phyloP scores from a whole-genome alignment of 2,329 filamentous ascomycete species.

The Aplosporella prunicola region DNA sequence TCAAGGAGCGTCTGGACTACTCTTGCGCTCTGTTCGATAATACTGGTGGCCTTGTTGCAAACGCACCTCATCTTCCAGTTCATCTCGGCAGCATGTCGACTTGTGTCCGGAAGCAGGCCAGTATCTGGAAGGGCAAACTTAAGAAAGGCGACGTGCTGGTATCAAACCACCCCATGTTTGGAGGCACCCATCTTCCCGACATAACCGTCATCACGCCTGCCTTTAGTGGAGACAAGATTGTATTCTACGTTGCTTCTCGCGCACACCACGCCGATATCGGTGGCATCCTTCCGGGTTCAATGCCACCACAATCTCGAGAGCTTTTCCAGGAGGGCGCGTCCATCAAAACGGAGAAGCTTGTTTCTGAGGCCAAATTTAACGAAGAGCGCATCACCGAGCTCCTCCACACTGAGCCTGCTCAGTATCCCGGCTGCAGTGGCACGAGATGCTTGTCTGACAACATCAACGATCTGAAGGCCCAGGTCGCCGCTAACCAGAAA shows the following conservation, averaged over 20 bases:
- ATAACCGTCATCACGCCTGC: conserved; percentile 75
- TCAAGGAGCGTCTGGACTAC: conserved; percentile 75
- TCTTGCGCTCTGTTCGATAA: conserved; percentile 74
- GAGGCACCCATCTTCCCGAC: conserved; percentile 74
- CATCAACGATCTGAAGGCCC: conserved; percentile 76
- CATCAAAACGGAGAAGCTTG: conserved; percentile 55
- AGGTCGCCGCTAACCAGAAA: conserved; percentile 79
- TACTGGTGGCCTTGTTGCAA: conserved; percentile 66
- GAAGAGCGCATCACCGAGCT: conserved; percentile 65
- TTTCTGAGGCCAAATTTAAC: conserved; percentile 67
- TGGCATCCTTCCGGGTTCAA: conserved; percentile 70
- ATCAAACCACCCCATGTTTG: conserved; percentile 75
- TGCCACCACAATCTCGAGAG: conserved; percentile 65
- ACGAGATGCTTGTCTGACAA: conserved; percentile 75
- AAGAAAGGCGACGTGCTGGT: conserved; percentile 74
- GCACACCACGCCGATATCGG: conserved; percentile 81
- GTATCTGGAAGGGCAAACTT: conserved; percentile 70
- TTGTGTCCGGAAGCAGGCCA: conserved; percentile 66
- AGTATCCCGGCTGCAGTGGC: conserved; percentile 66
- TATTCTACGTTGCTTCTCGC: conserved; percentile 73
- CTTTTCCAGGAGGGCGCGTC: conserved; percentile 48
- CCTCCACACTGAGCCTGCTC: conserved; percentile 62
- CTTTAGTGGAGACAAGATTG: conserved; percentile 63
- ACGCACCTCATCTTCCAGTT: conserved; percentile 71
- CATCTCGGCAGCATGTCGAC: conserved; percentile 82